Evolutionary conservation across 75 land plant genomes (phyloP).

Genomic region (Cupressus sempervirens): DNA sequence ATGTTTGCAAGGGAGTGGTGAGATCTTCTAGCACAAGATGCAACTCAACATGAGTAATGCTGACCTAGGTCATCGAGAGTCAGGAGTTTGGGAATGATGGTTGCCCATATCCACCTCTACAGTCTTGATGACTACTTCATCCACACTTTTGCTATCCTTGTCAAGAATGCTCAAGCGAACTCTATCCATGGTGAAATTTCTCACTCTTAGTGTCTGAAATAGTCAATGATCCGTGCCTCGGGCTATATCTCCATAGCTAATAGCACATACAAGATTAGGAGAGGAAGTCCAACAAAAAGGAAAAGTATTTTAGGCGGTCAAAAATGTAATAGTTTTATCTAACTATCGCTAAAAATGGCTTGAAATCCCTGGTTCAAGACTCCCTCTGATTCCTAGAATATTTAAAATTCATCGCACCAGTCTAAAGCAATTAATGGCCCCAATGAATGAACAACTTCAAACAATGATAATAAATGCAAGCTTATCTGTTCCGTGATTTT

Average conservation of each 20-base stretch:
- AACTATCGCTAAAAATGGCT: too few relatives aligned
- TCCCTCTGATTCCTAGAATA: too few relatives aligned
- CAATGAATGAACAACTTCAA: too few relatives aligned
- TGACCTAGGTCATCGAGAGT: background rate
- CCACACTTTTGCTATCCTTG: conserved; percentile 24
- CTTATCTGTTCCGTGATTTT: too few relatives aligned
- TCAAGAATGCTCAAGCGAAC: conserved; percentile 62
- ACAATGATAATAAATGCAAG: too few relatives aligned
- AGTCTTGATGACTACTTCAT: conserved; percentile 37
- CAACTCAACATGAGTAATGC: too few relatives aligned
- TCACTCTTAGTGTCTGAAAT: conserved; percentile 32
- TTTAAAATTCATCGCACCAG: too few relatives aligned
- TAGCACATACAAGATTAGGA: background rate
- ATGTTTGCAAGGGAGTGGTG: conserved; percentile 13
- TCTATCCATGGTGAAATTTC: conserved; percentile 50
- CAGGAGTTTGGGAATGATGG: conserved; percentile 1
- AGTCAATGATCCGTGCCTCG: background rate
- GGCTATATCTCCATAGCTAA: background rate
- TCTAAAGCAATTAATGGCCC: too few relatives aligned
- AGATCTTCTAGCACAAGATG: conserved; percentile 9
- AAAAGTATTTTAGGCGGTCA: too few relatives aligned
- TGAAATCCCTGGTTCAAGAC: too few relatives aligned
- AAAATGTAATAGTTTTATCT: too few relatives aligned
- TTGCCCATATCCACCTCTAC: conserved; percentile 55
- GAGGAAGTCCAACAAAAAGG: too few relatives aligned